Evolutionary conservation across 306 rosid species (phyloP).

Genomic region (Lathyrus oleraceus): DNA sequence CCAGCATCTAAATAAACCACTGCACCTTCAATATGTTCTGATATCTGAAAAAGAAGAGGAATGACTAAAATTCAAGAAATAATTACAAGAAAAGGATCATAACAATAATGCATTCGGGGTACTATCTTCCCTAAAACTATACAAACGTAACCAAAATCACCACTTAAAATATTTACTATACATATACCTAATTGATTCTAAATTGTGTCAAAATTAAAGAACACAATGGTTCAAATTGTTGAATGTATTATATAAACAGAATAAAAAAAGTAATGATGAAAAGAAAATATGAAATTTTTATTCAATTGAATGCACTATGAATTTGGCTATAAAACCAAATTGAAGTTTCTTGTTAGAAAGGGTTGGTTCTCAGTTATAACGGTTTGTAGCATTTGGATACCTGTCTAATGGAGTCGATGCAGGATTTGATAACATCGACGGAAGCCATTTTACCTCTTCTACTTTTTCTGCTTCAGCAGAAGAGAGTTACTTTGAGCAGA

Average conservation of each 20-base stretch:
- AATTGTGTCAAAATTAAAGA: too few species aligned
- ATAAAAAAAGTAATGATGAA: too few species aligned
- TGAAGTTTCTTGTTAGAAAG: background rate
- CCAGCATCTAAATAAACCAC: conserved; percentile 86
- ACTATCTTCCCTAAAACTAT: background rate
- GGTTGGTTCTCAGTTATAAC: background rate
- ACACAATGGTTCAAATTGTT: too few species aligned
- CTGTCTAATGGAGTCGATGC: conserved; percentile 73
- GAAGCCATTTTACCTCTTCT: conserved; percentile 49
- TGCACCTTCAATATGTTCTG: conserved; percentile 75
- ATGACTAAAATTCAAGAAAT: background rate
- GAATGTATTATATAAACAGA: too few species aligned
- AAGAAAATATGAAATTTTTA: background rate
- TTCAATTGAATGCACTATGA: background rate
- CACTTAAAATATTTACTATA: background rate
- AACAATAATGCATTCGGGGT: background rate
- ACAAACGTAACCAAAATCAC: background rate
- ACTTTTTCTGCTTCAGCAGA: conserved; percentile 4
- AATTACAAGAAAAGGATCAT: conserved; percentile 3
- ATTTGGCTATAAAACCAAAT: background rate
- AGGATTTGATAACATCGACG: conserved; percentile 68
- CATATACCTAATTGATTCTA: too few species aligned
- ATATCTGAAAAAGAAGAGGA: conserved; percentile 45
- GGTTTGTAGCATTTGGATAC: conserved; percentile 39
- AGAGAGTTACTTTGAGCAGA: background rate